Percentiles rank a stretch among this genome's conserved stretches.
phyloP scores from a whole-genome alignment of 257 asterid genomes.

The Nicotiana obtusifolia region DNA sequence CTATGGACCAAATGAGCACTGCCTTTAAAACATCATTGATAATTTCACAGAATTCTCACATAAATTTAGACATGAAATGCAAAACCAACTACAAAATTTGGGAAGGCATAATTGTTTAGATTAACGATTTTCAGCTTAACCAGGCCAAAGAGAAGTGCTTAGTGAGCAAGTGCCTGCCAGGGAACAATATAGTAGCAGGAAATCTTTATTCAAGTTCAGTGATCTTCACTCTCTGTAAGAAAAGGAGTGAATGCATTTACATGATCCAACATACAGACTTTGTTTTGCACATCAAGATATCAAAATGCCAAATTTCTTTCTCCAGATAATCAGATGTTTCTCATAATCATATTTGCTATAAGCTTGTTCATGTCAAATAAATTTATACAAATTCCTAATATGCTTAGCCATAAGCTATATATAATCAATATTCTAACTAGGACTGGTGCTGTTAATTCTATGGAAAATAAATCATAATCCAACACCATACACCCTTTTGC shows the following conservation, averaged over 20 bases:
- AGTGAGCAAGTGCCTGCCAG: constrained; percentile 80
- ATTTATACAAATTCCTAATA: background rate
- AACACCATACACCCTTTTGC: background rate
- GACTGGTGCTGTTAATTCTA: background rate
- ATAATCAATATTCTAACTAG: background rate
- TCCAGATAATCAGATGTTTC: background rate
- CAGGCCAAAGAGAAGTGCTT: constrained; percentile 43
- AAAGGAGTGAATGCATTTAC: constrained; percentile 69
- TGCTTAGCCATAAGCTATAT: background rate
- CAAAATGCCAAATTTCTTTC: constrained; percentile 47
- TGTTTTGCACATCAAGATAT: constrained; percentile 56
- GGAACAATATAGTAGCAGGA: constrained; percentile 73
- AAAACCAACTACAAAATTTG: background rate
- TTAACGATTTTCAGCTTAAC: constrained; percentile 39
- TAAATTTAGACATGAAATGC: background rate
- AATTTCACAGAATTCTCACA: constrained; percentile 17
- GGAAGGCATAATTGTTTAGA: background rate
- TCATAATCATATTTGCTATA: background rate
- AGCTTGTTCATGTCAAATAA: background rate
- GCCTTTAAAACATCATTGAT: constrained; percentile 45
- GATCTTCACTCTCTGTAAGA: constrained; percentile 56
- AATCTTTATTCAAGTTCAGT: constrained; percentile 87
- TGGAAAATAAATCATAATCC: background rate
- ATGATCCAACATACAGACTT: constrained; percentile 80
- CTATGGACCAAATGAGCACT: constrained; percentile 52